Base-by-base conservation (phyloP, 2,329 filamentous ascomycete species). In the Clarireedia homoeocarpa region DNA sequence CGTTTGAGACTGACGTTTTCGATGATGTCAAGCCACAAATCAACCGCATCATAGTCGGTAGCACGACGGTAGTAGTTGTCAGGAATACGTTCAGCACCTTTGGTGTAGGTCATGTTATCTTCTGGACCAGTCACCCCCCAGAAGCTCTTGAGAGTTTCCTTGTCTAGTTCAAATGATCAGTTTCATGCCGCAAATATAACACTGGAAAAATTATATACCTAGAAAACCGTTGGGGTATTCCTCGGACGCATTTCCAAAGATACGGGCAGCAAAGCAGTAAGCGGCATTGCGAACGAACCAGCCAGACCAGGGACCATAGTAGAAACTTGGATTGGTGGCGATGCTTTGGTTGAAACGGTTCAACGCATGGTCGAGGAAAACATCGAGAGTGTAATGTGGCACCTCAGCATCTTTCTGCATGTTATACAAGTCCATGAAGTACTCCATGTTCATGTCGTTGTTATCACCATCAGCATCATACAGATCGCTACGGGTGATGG, bases 401-500 rank as follows among this genome's bases (percentile, higher is more conserved):
- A 39, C 20, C 17, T 44, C 49, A 9, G 38, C 38, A 17, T 44
- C 49, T 27, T 27, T 48, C 9, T 26, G n/a, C n/a, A n/a, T 15
- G 15, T 51, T 42, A 6, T 26, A 26, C 24, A 51, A 14, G 9
- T 40, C 10, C 17, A 44, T 17, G 20, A 51, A 51, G n/a, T n/a
- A 30, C 12, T 23, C 27, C 36, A 51, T 51, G 38, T 44, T 51
- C 49, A 51, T 17, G n/a, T 26, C 15, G 10, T 14, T 10, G 12
- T 12, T 15, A 4, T 51, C 27, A 5, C 52, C 63, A 63, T 45
- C 27, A 47, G 36, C 10, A 12, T n/a, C 48, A 53, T 64, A 67
- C 0, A 81, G 65, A 48, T 81, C 78, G 48, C 75, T 72, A 2
- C 78, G 74, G 0, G 77, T 79, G 49, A 71, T 70, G 45, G 76